phyloP scores from a whole-genome alignment of 305 asterid genomes.

The Stenogyne calaminthoides region DNA sequence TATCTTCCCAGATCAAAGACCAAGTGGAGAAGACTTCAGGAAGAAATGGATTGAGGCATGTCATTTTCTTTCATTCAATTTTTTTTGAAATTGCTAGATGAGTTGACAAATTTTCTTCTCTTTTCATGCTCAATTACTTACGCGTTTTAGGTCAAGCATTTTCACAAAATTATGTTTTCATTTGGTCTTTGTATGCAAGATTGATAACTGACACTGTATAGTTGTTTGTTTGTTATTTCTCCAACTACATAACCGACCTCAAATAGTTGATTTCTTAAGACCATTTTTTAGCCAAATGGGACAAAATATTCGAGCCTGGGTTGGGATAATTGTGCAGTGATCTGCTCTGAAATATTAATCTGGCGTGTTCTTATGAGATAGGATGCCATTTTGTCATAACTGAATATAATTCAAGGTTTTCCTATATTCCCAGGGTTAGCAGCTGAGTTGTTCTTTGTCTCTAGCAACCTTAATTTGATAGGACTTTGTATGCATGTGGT shows the following conservation, averaged over 20 bases:
- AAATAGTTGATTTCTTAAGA: background rate
- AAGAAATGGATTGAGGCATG: constrained; percentile 97
- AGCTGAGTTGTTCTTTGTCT: background rate
- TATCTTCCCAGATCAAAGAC: constrained; percentile 81
- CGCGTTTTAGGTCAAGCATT: background rate
- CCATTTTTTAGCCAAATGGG: background rate
- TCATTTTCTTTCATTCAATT: constrained; percentile 8
- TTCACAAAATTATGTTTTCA: background rate
- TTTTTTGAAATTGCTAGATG: constrained; percentile 14
- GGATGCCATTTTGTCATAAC: constrained; percentile 4
- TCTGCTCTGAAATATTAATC: constrained; percentile 4
- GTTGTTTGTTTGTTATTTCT: background rate
- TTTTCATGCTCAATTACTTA: constrained; percentile 13
- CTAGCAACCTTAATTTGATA: background rate
- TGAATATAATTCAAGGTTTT: background rate
- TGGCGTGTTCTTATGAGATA: background rate
- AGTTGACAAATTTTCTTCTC: constrained; percentile 18
- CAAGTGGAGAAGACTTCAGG: constrained; percentile 83
- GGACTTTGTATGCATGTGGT: background rate
- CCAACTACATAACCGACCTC: background rate
- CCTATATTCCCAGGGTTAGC: background rate
- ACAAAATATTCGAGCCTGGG: background rate
- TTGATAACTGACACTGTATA: constrained; percentile 4
- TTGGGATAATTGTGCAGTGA: background rate
- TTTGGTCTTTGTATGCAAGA: background rate